These are phyloP conservation scores for Rubia tinctorum DNA, from an alignment of 305 asterid species.

Conservation along the genomic window DNA sequence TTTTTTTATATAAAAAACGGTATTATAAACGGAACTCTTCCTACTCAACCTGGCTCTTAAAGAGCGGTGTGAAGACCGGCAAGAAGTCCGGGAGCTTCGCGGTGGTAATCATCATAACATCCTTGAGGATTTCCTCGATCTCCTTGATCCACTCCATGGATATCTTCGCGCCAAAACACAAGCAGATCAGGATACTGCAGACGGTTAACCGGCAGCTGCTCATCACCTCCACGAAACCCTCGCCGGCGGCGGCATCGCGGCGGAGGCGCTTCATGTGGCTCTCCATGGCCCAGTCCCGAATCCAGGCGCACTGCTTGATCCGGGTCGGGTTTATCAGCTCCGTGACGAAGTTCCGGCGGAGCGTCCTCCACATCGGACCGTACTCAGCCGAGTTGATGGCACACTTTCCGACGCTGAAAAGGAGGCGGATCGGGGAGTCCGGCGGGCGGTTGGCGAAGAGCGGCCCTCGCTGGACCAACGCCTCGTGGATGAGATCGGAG, in stretches of 20 bases:
- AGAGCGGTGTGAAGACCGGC: constrained; percentile 65
- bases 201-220: constrained; percentile 65
- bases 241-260: constrained; percentile 27
- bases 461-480: constrained; percentile 70
- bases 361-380: constrained; percentile 85
- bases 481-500: constrained; percentile 82
- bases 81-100: constrained; percentile 92
- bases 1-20: no score
- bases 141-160: constrained; percentile 48
- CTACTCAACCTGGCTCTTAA: constrained; percentile 41
- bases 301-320: constrained; percentile 85
- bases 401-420: constrained; percentile 84
- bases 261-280: constrained; percentile 63
- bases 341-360: constrained; percentile 85
- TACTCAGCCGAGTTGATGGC: constrained; percentile 94
- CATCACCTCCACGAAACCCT: constrained; percentile 82
- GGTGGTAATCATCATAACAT: constrained; percentile 72
- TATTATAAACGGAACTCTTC: no score
- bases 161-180: constrained; percentile 79
- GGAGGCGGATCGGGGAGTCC: constrained; percentile 81
- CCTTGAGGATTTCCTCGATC: constrained; percentile 65
- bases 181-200: constrained; percentile 74
- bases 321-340: constrained; percentile 81
- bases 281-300: constrained; percentile 71
- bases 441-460: constrained; percentile 80